phyloP scores from a whole-genome alignment of 139 green algal genomes.

The Chlorella sp. region DNA sequence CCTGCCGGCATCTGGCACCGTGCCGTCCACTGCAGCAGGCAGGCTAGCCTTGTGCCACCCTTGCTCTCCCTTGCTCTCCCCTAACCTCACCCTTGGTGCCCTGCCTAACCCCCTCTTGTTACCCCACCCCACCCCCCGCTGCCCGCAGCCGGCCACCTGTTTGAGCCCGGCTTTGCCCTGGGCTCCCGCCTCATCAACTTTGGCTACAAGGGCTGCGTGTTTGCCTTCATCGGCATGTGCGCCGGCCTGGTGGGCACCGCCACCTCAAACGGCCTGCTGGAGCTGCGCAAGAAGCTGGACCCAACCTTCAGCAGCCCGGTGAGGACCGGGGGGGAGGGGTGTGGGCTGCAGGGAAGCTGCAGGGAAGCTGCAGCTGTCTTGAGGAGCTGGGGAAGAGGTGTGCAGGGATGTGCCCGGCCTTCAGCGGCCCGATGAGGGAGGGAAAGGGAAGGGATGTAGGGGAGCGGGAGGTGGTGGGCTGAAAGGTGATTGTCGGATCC shows the following conservation, averaged over 20 bases:
- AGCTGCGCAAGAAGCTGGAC: slow-evolving; percentile 72
- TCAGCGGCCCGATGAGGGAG: no score
- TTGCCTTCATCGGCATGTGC: slow-evolving; percentile 84
- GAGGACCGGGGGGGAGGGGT: background rate
- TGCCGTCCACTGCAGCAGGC: no score
- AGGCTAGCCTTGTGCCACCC: no score
- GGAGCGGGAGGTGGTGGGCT: no score
- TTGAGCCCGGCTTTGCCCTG: slow-evolving; percentile 82
- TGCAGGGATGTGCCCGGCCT: no score
- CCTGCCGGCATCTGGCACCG: background rate
- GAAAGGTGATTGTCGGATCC: no score
- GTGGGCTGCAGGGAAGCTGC: background rate
- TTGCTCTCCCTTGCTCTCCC: no score
- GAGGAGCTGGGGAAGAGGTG: background rate
- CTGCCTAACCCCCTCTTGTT: background rate
- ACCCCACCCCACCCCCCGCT: background rate
- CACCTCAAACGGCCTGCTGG: slow-evolving; percentile 87
- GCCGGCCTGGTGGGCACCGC: slow-evolving; percentile 88
- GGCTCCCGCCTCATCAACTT: slow-evolving; percentile 76
- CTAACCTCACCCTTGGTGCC: no score
- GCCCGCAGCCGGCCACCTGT: slow-evolving; percentile 86
- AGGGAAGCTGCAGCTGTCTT: background rate
- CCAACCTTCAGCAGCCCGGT: slow-evolving; percentile 62
- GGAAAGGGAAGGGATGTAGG: no score
- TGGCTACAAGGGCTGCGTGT: slow-evolving; percentile 87